phyloP scores from a whole-genome alignment of 2,329 filamentous ascomycete genomes.

The Cladosporium phlei region DNA sequence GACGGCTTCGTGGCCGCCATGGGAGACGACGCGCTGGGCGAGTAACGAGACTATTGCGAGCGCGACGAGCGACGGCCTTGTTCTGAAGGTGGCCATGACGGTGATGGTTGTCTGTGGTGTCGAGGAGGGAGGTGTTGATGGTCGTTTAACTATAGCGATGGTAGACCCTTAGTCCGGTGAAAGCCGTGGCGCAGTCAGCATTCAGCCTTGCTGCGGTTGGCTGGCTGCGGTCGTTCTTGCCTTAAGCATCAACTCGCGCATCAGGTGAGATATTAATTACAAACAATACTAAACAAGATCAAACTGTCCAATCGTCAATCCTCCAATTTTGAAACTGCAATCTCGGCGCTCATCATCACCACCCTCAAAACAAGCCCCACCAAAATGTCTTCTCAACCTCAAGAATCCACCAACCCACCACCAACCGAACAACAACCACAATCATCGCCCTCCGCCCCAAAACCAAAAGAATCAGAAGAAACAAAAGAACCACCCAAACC shows the following conservation, averaged over 20 bases:
- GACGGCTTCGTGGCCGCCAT: conserved; percentile 56
- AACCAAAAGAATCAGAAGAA: not conserved
- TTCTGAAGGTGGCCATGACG: conserved; percentile 25
- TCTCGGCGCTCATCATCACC: not conserved
- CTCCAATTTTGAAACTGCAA: too few species aligned
- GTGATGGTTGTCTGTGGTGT: not conserved
- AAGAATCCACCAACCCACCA: not conserved
- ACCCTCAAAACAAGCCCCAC: not conserved
- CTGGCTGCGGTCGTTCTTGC: not conserved
- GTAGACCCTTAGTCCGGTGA: not conserved
- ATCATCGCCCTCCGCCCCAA: not conserved
- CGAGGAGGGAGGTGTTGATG: not conserved
- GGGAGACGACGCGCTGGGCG: conserved; percentile 32
- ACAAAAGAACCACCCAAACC: not conserved
- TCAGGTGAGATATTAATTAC: too few species aligned
- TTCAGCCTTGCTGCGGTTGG: not conserved
- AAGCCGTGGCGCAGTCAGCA: not conserved
- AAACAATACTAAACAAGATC: too few species aligned
- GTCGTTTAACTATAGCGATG: not conserved
- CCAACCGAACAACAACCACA: conserved; percentile 3
- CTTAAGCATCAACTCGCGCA: too few species aligned
- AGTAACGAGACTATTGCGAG: conserved; percentile 13
- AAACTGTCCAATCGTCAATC: too few species aligned
- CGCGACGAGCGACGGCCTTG: conserved; percentile 18
- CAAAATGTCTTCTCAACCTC: conserved; percentile 6